Evolutionary conservation across 2,329 filamentous ascomycete species (phyloP), one percentile per base, ranked within the genome.

Genomic region (Coniochaeta sp.): DNA sequence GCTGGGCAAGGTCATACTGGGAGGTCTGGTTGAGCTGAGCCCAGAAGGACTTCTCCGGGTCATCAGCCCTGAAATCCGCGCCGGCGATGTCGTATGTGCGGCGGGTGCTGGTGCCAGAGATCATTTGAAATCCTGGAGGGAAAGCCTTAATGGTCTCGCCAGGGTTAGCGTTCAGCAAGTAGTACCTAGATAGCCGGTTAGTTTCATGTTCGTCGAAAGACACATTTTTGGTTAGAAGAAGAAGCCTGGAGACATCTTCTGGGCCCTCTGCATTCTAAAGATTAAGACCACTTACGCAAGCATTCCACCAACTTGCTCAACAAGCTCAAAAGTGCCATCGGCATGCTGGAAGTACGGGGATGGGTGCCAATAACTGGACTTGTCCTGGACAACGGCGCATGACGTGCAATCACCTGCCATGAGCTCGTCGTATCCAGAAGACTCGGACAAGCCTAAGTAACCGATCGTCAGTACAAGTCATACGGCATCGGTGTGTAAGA

Each of bases 331-430:
- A 52, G 82, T 73, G 52, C 86, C 81, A 58, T 87, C 86, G 12
- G 64, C 64, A 61, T 91, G 80, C 63, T 84, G 69, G 67, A 95
- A 96, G 72, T 92, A 91, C 56, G 95, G 64, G 2, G 80, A 71
- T 1, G 91, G 91, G 50, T 83, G 82, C 89, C 90, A 96, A 72
- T 96, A 96, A 28, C 83, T 84, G n/a, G 89, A 95, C 71, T 84
- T 86, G 70, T 96, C 91, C 70, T 92, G 77, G 32, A 75, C 82
- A 38, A 95, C 86, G 52, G 78, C 81, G 65, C 90, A 95, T 10
- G 89, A 91, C 1, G 89, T 94, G 71, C 91, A 96, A 56, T 82
- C 71, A 45, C 79, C 83, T 14, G 62, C 67, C 4, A 76, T 62
- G 13, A 96, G 77, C 35, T 81, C 72, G 0, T 77, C 71, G 58